These are phyloP conservation scores for Daldinia concentrica DNA, from an alignment of 495 filamentous ascomycete species.

Conservation along the genomic window DNA sequence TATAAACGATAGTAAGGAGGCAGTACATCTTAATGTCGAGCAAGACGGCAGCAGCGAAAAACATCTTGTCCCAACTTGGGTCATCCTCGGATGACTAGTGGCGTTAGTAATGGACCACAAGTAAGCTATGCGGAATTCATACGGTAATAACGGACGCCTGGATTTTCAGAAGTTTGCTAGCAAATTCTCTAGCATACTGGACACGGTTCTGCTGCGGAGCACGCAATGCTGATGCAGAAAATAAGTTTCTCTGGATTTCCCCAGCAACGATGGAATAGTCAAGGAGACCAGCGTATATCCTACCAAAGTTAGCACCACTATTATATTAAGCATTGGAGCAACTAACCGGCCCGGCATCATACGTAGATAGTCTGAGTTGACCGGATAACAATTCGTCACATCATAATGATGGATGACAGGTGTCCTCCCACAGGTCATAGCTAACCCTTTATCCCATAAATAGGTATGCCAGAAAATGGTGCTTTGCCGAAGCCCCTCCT, in stretches of 20 bases:
- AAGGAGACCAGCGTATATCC: slow-evolving; percentile 33
- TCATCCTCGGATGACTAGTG: slow-evolving; percentile 19
- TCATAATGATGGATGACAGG: slow-evolving; percentile 70
- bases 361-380: neutral
- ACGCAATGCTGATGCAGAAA: slow-evolving; percentile 33
- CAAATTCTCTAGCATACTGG: slow-evolving; percentile 24
- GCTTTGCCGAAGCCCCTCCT: slow-evolving; percentile 42
- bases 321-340: neutral
- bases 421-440: slow-evolving; percentile 68
- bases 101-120: slow-evolving; percentile 6
- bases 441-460: slow-evolving; percentile 65
- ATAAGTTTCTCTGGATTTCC: slow-evolving; percentile 37
- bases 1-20: slow-evolving; percentile 67
- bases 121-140: neutral
- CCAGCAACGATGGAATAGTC: slow-evolving; percentile 31
- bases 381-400: slow-evolving; percentile 52
- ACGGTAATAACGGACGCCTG: slow-evolving; percentile 21
- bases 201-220: slow-evolving; percentile 29
- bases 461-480: slow-evolving; percentile 71
- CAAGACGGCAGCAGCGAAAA: slow-evolving; percentile 56
- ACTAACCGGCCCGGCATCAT: slow-evolving; percentile 20
- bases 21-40: slow-evolving; percentile 64
- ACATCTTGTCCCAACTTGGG: slow-evolving; percentile 39
- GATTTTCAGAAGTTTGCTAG: slow-evolving; percentile 22
- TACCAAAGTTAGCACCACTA: slow-evolving; percentile 10